phyloP scores from a whole-genome alignment of 2,329 filamentous ascomycete genomes.

The Neopestalotiopsis sp. region DNA sequence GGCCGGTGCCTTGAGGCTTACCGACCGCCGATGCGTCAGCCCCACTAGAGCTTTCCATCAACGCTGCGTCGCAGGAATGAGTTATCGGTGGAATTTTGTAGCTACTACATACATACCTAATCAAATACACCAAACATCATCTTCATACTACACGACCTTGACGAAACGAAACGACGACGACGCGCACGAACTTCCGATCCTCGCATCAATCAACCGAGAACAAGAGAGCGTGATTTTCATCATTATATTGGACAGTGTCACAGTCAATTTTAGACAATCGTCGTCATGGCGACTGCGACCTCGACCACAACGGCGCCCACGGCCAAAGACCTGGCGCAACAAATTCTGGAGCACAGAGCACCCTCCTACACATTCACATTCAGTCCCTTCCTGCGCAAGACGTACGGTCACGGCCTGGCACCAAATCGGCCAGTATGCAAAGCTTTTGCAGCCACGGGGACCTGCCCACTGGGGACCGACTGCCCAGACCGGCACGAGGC shows the following conservation, averaged over 20 bases:
- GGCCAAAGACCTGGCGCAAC: conserved; percentile 40
- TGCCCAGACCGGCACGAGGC: conserved; percentile 83
- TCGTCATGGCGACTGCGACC: conserved; percentile 32
- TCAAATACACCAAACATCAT: conserved; percentile 5
- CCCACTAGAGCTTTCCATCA: neutral
- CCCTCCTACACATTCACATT: conserved; percentile 78
- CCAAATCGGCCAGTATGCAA: conserved; percentile 83
- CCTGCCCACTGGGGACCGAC: conserved; percentile 83
- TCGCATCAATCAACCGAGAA: neutral
- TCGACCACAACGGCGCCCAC: conserved; percentile 31
- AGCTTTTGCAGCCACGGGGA: conserved; percentile 76
- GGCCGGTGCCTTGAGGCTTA: neutral
- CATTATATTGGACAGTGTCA: too few species aligned
- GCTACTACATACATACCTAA: conserved; percentile 17
- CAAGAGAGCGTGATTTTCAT: neutral
- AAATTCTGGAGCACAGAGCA: conserved; percentile 63
- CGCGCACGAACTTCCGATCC: neutral
- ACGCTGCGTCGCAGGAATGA: neutral
- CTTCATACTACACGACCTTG: too few species aligned
- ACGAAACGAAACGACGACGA: neutral
- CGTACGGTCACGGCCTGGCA: conserved; percentile 84
- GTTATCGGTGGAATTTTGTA: neutral
- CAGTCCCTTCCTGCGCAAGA: conserved; percentile 81
- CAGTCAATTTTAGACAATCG: neutral
- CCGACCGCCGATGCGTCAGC: neutral